These are phyloP conservation scores for Camelina hispida DNA, from an alignment of 345 rosid genomes.

Conservation along the genomic window DNA sequence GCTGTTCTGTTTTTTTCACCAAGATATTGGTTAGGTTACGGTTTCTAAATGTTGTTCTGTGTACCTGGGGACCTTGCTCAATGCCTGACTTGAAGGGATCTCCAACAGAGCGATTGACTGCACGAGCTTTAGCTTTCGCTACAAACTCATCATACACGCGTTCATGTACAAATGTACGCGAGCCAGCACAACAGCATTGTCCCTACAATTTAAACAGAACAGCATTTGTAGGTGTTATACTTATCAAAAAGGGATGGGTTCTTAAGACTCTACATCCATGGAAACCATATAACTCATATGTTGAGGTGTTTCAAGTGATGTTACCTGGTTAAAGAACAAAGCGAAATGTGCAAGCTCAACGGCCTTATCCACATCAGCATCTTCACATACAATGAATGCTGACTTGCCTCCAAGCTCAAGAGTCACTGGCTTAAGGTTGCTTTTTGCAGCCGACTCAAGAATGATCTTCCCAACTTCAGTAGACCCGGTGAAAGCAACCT, in stretches of 20 bases:
- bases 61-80: constrained; percentile 99
- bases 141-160: constrained; percentile 78
- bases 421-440: constrained; percentile 91
- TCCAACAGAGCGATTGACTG: constrained; percentile 69
- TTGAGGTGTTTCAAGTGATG: constrained; percentile 1
- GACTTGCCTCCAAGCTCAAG: constrained; percentile 99
- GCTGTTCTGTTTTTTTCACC: constrained; percentile 17
- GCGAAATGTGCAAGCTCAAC: constrained; percentile 86
- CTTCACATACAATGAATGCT: constrained; percentile 91
- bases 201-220: constrained; percentile 57
- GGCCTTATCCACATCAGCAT: constrained; percentile 90
- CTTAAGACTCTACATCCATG: background rate
- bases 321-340: constrained; percentile 92
- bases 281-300: background rate
- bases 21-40: constrained; percentile 7
- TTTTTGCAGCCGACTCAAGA: constrained; percentile 72
- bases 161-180: constrained; percentile 95
- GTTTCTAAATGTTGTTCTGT: constrained; percentile 15
- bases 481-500: constrained; percentile 97
- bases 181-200: constrained; percentile 95
- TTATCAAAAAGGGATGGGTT: background rate
- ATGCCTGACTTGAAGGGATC: constrained; percentile 85
- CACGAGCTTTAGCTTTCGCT: constrained; percentile 85
- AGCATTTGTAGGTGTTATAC: too few species aligned
- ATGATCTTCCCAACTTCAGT: constrained; percentile 72